Percentiles rank a stretch among this genome's conserved stretches.
phyloP scores from a whole-genome alignment of 805 yeast genomes.

The Saccharomycopsis amapae region DNA sequence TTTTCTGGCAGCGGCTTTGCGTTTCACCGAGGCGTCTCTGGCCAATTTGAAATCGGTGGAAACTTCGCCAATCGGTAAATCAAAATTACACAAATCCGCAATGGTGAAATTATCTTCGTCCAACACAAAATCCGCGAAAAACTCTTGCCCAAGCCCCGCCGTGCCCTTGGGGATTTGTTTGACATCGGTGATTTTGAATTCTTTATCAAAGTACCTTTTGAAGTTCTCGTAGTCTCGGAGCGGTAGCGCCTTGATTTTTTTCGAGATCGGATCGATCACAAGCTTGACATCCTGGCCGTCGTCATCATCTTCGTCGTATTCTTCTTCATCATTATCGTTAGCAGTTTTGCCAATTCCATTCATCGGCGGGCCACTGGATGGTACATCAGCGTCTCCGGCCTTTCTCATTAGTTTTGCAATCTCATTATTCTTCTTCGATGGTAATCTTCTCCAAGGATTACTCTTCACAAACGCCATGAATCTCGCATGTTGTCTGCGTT shows the following conservation, averaged over 20 bases:
- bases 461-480: too few species aligned
- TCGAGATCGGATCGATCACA: conserved; percentile 12
- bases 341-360: too few species aligned
- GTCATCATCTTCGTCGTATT: background rate
- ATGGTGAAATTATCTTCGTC: conserved; percentile 52
- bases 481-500: too few species aligned
- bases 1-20: conserved; percentile 29
- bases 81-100: conserved; percentile 65
- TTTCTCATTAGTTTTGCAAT: too few species aligned
- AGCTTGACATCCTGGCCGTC: background rate
- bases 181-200: conserved; percentile 31
- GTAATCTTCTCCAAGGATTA: too few species aligned
- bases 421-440: too few species aligned
- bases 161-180: conserved; percentile 34
- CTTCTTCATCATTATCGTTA: background rate
- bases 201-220: conserved; percentile 22
- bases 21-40: conserved; percentile 40
- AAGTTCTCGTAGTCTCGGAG: conserved; percentile 21
- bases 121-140: conserved; percentile 38
- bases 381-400: too few species aligned
- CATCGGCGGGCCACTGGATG: too few species aligned
- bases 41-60: conserved; percentile 54
- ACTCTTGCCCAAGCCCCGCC: conserved; percentile 32
- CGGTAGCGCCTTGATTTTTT: conserved; percentile 12
- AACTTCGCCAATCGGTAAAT: conserved; percentile 56